Evolutionary conservation across 495 filamentous ascomycete genomes (phyloP).

Genomic region (Astrothelium macrocarpum): DNA sequence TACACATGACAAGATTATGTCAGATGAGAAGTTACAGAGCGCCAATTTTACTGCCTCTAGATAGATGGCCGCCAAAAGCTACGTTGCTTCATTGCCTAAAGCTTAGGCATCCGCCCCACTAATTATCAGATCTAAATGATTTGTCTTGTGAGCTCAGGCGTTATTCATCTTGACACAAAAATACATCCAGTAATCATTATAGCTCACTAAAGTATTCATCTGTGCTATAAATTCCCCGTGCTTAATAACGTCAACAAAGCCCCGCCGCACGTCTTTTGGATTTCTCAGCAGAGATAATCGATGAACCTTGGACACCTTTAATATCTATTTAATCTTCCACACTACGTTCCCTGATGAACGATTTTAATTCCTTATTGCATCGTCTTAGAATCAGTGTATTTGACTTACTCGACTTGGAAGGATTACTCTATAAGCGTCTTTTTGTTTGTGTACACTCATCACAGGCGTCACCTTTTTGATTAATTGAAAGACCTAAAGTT

Average conservation of each 20-base stretch:
- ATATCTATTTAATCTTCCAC: background rate
- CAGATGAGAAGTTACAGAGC: no score
- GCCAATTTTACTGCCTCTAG: no score
- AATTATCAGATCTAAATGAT: no score
- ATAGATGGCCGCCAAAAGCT: no score
- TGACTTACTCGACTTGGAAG: no score
- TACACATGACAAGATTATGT: conserved; percentile 38
- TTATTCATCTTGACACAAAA: background rate
- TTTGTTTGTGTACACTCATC: background rate
- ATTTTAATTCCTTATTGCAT: no score
- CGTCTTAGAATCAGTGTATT: no score
- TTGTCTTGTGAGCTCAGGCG: no score
- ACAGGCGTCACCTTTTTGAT: no score
- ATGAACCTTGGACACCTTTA: background rate
- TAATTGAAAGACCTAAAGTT: background rate
- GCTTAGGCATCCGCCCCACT: background rate
- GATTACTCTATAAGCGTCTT: background rate
- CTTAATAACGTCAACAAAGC: background rate
- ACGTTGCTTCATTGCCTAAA: background rate
- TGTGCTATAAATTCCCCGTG: background rate
- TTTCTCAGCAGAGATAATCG: conserved; percentile 4
- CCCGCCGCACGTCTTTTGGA: background rate
- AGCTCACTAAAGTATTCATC: background rate
- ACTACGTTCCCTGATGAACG: no score
- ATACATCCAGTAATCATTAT: background rate